Evolutionary conservation across 495 filamentous ascomycete genomes (phyloP).

Genomic region (Aspergillus indologenus): DNA sequence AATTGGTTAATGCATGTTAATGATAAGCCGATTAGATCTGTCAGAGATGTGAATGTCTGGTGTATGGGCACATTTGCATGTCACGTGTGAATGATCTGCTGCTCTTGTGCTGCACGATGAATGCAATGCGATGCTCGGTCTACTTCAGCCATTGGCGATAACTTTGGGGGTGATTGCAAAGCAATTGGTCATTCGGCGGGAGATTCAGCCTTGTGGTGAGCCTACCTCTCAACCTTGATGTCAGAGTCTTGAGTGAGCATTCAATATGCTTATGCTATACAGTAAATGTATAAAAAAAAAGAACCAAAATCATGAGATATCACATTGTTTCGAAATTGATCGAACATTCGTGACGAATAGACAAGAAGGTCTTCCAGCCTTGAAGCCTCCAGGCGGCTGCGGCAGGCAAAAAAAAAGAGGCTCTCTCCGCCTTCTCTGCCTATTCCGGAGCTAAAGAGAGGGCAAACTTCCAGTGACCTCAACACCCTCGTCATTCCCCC

Average conservation of each 20-base stretch:
- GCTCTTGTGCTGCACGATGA: neutral
- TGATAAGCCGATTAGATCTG: neutral
- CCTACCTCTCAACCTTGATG: neutral
- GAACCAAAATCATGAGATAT: neutral
- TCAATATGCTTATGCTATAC: neutral
- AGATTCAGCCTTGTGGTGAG: neutral
- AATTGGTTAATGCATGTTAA: neutral
- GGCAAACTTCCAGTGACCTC: conserved; percentile 13
- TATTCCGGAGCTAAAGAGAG: conserved; percentile 8
- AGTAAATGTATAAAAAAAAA: neutral
- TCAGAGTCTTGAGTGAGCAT: neutral
- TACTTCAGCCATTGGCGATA: neutral
- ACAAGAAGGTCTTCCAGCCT: neutral
- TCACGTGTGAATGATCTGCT: neutral
- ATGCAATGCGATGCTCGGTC: neutral
- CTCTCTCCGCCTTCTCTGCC: conserved; percentile 18
- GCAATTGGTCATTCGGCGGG: neutral
- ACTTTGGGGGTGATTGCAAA: neutral
- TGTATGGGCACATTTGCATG: neutral
- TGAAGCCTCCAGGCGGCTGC: neutral
- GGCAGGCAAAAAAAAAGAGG: neutral
- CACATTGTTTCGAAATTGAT: neutral
- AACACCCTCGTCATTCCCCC: conserved; percentile 10
- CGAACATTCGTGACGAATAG: neutral
- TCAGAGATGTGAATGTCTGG: neutral